phyloP scores from a whole-genome alignment of 139 green algal species.

The Micractinium conductrix region DNA sequence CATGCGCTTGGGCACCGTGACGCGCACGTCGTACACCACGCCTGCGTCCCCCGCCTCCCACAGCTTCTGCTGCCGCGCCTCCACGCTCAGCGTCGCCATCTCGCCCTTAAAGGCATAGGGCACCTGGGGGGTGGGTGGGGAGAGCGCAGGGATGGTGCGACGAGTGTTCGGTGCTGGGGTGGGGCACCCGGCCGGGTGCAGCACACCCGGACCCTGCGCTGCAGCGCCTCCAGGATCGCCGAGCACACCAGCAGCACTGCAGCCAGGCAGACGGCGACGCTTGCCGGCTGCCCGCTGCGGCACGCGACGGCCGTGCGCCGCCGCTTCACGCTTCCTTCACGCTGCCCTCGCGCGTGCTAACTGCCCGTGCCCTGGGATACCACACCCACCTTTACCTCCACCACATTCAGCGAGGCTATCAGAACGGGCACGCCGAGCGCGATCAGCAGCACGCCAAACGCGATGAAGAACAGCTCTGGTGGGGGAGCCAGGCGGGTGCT shows the following conservation, averaged over 20 bases:
- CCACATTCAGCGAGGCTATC: conserved; percentile 48
- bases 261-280: too few species aligned
- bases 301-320: too few species aligned
- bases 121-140: conserved; percentile 35
- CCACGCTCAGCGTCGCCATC: conserved; percentile 2
- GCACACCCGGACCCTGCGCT: too few species aligned
- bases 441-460: conserved; percentile 36
- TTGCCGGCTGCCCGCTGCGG: too few species aligned
- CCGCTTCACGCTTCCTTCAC: too few species aligned
- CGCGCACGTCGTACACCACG: conserved; percentile 20
- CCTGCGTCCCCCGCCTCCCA: neutral
- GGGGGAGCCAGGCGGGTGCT: neutral
- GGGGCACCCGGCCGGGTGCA: too few species aligned
- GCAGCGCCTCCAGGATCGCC: too few species aligned
- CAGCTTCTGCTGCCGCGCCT: conserved; percentile 25
- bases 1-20: conserved; percentile 48
- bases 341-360: too few species aligned
- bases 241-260: too few species aligned
- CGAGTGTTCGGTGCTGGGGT: too few species aligned
- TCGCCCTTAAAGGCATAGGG: conserved; percentile 50
- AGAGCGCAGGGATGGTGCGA: too few species aligned
- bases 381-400: conserved; percentile 32
- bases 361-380: too few species aligned
- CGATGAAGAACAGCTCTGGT: conserved; percentile 50
- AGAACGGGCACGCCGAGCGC: conserved; percentile 60